These are phyloP conservation scores for Ophiostoma tasmaniense DNA, from an alignment of 2,329 filamentous ascomycete species.

Conservation along the genomic window DNA sequence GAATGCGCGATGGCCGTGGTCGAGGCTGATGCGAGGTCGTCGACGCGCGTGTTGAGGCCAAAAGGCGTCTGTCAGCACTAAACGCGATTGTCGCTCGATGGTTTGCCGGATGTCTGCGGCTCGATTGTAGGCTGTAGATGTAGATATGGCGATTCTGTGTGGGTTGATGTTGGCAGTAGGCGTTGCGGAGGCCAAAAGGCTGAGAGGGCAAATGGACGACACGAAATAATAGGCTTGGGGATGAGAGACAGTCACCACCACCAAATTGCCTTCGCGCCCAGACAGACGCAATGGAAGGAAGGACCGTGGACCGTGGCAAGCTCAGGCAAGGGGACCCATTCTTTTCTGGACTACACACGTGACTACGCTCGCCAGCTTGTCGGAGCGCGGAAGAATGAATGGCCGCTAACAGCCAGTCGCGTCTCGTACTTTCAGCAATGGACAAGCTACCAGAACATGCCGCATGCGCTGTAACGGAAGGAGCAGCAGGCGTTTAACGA, in stretches of 20 bases:
- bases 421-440: background rate
- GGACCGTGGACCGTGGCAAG: slow-evolving; percentile 8
- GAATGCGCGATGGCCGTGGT: background rate
- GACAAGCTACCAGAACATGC: background rate
- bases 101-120: background rate
- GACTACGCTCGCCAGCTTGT: background rate
- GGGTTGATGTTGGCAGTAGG: background rate
- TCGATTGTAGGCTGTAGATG: background rate
- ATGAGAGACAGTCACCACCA: background rate
- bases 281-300: background rate
- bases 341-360: background rate
- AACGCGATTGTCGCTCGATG: background rate
- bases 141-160: background rate
- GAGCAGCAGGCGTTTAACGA: background rate
- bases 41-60: background rate
- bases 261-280: background rate
- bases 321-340: background rate
- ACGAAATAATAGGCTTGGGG: background rate
- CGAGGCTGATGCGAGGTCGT: background rate
- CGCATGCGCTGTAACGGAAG: too few species aligned
- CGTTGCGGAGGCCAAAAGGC: background rate
- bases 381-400: slow-evolving; percentile 8
- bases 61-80: background rate
- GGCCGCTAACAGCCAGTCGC: slow-evolving; percentile 3
- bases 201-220: background rate